phyloP scores from a whole-genome alignment of 805 yeast species.

The Myxozyma kluyveri region DNA sequence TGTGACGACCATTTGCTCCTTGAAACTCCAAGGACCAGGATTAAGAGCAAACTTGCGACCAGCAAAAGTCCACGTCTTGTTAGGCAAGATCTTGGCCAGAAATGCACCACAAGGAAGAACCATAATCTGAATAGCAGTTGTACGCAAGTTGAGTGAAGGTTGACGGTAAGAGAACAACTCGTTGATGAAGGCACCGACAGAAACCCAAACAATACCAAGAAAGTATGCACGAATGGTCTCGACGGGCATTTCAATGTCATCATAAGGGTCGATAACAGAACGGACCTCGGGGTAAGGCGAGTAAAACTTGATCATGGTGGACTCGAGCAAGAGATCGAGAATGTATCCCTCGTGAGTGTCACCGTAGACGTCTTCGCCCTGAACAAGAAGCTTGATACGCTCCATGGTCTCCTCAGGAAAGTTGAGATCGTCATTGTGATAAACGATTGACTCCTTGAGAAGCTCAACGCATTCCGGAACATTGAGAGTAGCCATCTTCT shows the following conservation, averaged over 20 bases:
- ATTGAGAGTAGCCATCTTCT: no score
- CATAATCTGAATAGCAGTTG: conserved; percentile 57
- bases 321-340: conserved; percentile 13
- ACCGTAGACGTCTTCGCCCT: conserved; percentile 12
- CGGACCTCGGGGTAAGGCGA: conserved; percentile 64
- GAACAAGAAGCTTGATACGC: conserved; percentile 32
- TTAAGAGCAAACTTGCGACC: conserved; percentile 44
- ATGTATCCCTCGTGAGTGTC: conserved; percentile 10
- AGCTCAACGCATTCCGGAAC: no score
- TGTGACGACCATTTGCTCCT: conserved; percentile 65
- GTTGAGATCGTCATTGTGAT: conserved; percentile 48
- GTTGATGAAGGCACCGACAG: conserved; percentile 31
- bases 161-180: conserved; percentile 54
- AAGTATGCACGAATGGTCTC: conserved; percentile 58
- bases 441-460: conserved; percentile 40
- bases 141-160: conserved; percentile 52
- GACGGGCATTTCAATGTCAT: conserved; percentile 46
- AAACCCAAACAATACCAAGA: conserved; percentile 38
- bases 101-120: conserved; percentile 58
- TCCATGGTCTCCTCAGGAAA: conserved; percentile 42
- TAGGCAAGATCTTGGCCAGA: conserved; percentile 47
- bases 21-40: conserved; percentile 61
- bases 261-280: conserved; percentile 36
- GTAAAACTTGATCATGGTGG: conserved; percentile 15
- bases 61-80: conserved; percentile 42